A percentile compares a stretch with the other conserved stretches of the same genome.
These are phyloP conservation scores for Pichia sp. DNA, from an alignment of 1,139 yeast genomes.

Conservation along the genomic window DNA sequence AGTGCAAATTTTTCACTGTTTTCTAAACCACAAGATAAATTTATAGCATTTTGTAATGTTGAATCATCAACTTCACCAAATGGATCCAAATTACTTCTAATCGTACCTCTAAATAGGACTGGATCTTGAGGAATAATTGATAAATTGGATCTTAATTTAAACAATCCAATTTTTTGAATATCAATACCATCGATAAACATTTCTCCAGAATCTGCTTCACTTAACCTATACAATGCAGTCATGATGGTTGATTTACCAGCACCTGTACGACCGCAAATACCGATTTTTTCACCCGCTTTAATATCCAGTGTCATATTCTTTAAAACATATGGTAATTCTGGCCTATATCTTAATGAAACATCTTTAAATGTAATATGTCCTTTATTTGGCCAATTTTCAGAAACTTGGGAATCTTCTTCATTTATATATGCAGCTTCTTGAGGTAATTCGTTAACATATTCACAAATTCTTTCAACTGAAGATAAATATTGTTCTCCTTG, in stretches of 20 bases:
- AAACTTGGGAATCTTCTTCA: conserved; percentile 3
- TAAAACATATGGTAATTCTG: conserved; percentile 44
- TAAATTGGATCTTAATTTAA: conserved; percentile 32
- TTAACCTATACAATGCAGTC: conserved; percentile 37
- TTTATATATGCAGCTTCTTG: conserved; percentile 55
- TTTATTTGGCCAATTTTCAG: conserved; percentile 47
- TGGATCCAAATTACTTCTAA: conserved; percentile 39
- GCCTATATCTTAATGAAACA: conserved; percentile 65
- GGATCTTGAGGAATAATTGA: conserved; percentile 44
- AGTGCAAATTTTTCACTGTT: conserved; percentile 36
- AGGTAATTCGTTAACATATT: conserved; percentile 65
- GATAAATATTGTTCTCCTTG: conserved; percentile 79
- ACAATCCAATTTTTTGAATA: conserved; percentile 32
- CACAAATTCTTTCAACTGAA: conserved; percentile 73
- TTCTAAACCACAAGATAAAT: conserved; percentile 34
- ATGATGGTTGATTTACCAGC: conserved; percentile 41
- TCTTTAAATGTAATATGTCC: conserved; percentile 37
- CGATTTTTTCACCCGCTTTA: conserved; percentile 35
- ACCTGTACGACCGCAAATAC: conserved; percentile 42
- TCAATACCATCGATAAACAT: conserved; percentile 35
- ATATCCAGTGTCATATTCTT: conserved; percentile 33
- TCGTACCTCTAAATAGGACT: conserved; percentile 37
- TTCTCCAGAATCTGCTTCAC: conserved; percentile 28
- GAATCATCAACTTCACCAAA: conserved; percentile 34
- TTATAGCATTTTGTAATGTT: conserved; percentile 40